A percentile compares a stretch with the other conserved stretches of the same genome.
Conservation (phyloP, 1,284 basidiomycete species). For the Rugosomyces carneus region DNA sequence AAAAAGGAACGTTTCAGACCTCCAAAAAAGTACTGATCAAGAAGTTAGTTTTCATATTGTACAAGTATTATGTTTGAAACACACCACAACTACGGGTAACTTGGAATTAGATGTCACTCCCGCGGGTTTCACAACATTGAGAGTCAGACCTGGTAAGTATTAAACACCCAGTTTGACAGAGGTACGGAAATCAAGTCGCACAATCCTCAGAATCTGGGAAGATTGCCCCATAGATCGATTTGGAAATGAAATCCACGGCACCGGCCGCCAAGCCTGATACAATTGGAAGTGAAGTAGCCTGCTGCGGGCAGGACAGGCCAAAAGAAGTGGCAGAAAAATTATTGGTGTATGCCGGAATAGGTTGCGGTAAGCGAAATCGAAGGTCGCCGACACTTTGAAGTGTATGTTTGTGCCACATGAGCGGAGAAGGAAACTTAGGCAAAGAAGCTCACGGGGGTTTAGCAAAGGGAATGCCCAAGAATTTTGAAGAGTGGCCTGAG, state of each 20-base stretch:
- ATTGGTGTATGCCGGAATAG: constrained; percentile 36
- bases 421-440: no score
- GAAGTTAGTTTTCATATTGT: not conserved
- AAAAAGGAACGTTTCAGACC: no score
- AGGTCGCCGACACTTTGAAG: no score
- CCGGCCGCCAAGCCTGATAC: constrained; percentile 28
- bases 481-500: constrained; percentile 28
- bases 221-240: constrained; percentile 26
- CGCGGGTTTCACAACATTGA: constrained; percentile 51
- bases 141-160: constrained; percentile 46
- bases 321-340: constrained; percentile 34
- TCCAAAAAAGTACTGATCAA: constrained; percentile 57
- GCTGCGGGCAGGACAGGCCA: constrained; percentile 47
- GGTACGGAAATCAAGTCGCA: no score
- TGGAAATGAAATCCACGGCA: constrained; percentile 30
- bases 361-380: constrained; percentile 42
- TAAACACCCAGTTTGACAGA: no score
- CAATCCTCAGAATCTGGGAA: constrained; percentile 44
- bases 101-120: constrained; percentile 30
- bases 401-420: no score
- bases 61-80: constrained; percentile 17
- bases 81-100: constrained; percentile 51
- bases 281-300: constrained; percentile 29
- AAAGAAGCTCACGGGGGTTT: constrained; percentile 34
- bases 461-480: constrained; percentile 51